Evolutionary conservation across 78 protist species (phyloP).

Genomic region (Acrasis kona): DNA sequence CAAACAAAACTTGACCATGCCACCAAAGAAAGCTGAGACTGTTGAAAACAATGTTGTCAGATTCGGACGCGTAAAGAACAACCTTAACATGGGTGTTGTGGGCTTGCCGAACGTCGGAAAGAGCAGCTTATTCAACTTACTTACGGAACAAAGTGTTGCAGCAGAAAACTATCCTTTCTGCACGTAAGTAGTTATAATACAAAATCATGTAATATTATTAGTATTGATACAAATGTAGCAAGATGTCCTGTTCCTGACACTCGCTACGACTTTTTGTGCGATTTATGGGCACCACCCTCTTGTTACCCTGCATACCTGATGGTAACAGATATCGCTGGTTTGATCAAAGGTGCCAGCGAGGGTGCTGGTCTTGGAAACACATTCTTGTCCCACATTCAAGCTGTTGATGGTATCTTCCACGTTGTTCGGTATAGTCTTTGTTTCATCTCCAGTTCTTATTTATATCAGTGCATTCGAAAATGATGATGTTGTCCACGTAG

Average conservation of each 20-base stretch:
- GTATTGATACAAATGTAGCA: neutral
- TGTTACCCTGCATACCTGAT: neutral
- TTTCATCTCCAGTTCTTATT: no score
- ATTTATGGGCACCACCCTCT: neutral
- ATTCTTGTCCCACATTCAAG: constrained; percentile 86
- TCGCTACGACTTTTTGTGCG: neutral
- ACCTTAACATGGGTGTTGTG: constrained; percentile 52
- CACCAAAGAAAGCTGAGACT: neutral
- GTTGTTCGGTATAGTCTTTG: constrained; percentile 78
- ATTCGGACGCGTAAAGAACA: neutral
- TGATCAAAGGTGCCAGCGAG: constrained; percentile 84
- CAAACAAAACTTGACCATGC: no score
- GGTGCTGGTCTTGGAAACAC: constrained; percentile 92
- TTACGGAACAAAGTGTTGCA: neutral
- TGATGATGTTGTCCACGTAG: constrained; percentile 80
- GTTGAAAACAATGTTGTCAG: neutral
- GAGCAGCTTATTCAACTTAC: neutral
- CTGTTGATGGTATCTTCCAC: constrained; percentile 90
- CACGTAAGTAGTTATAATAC: no score
- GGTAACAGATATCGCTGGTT: constrained; percentile 95
- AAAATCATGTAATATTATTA: no score
- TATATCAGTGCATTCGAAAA: no score
- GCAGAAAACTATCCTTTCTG: constrained; percentile 6
- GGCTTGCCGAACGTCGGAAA: constrained; percentile 79
- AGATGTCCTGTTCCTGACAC: neutral